Percentiles rank a stretch among this genome's conserved stretches.
Evolutionary conservation across 805 yeast genomes (phyloP).

Genomic region (Yarrowia porcina): DNA sequence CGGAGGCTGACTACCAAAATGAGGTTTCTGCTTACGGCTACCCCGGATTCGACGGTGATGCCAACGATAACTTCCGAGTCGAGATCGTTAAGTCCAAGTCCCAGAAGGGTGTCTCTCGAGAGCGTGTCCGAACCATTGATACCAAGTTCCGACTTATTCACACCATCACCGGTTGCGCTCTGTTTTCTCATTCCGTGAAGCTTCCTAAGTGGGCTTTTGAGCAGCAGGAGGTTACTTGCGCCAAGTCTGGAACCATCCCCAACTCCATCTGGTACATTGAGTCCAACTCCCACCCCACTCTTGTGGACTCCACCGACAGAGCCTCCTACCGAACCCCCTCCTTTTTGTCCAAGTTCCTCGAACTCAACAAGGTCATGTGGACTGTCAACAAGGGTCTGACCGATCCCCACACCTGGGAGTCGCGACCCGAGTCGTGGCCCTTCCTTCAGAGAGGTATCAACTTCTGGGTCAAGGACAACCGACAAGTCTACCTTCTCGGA

Average conservation of each 20-base stretch:
- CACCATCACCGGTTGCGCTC: slow-evolving; percentile 60
- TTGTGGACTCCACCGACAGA: slow-evolving; percentile 39
- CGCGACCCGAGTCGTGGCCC: slow-evolving; percentile 66
- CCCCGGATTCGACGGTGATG: slow-evolving; percentile 58
- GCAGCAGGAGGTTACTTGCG: slow-evolving; percentile 87
- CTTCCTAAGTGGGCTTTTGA: slow-evolving; percentile 82
- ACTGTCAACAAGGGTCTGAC: slow-evolving; percentile 47
- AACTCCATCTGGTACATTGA: slow-evolving; percentile 70
- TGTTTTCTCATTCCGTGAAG: slow-evolving; percentile 68
- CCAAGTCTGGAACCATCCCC: slow-evolving; percentile 64
- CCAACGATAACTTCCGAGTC: slow-evolving; percentile 67
- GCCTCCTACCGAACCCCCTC: slow-evolving; percentile 40
- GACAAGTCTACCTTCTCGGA: slow-evolving; percentile 58
- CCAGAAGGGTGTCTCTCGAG: slow-evolving; percentile 41
- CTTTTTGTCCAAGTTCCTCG: slow-evolving; percentile 52
- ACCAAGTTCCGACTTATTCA: slow-evolving; percentile 70
- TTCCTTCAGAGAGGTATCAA: slow-evolving; percentile 55
- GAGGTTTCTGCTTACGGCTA: slow-evolving; percentile 77
- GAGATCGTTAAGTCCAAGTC: slow-evolving; percentile 45
- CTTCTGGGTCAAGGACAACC: slow-evolving; percentile 49
- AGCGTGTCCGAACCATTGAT: slow-evolving; percentile 53
- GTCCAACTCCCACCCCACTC: slow-evolving; percentile 50
- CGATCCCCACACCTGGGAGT: slow-evolving; percentile 49
- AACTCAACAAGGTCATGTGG: slow-evolving; percentile 58
- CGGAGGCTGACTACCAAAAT: slow-evolving; percentile 84